Evolutionary conservation across 2,329 filamentous ascomycete genomes (phyloP).

Genomic region (Pseudocercospora pini-densiflorae): DNA sequence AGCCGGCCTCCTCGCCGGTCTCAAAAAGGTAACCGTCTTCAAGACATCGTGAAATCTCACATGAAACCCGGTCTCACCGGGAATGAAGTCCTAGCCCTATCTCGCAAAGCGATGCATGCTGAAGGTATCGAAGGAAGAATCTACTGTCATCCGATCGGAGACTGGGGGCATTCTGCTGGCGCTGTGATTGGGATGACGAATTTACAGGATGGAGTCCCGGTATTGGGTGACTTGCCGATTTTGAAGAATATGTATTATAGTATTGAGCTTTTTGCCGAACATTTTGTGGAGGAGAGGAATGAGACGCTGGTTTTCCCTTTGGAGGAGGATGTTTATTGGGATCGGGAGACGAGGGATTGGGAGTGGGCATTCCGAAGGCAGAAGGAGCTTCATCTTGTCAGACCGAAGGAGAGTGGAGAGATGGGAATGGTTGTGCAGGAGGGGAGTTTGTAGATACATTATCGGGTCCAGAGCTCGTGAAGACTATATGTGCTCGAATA

Average conservation of each 20-base stretch:
- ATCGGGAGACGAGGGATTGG: slow-evolving; percentile 19
- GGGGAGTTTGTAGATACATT: neutral
- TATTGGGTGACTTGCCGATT: slow-evolving; percentile 27
- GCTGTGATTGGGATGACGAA: slow-evolving; percentile 30
- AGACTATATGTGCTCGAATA: too few species aligned
- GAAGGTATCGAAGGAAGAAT: slow-evolving; percentile 24
- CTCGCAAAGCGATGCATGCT: slow-evolving; percentile 14
- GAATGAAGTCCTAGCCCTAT: slow-evolving; percentile 22
- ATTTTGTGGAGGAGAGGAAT: slow-evolving; percentile 25
- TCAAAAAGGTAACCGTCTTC: slow-evolving; percentile 25
- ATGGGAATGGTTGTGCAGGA: slow-evolving; percentile 1
- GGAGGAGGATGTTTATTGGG: slow-evolving; percentile 33
- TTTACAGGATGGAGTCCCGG: slow-evolving; percentile 26
- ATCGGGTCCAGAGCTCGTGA: too few species aligned
- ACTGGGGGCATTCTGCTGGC: slow-evolving; percentile 30
- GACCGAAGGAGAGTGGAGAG: neutral
- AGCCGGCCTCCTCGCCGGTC: slow-evolving; percentile 18
- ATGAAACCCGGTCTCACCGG: slow-evolving; percentile 25
- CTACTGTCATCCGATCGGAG: slow-evolving; percentile 30
- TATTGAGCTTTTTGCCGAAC: slow-evolving; percentile 28
- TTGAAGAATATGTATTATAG: slow-evolving; percentile 28
- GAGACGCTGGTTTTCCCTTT: slow-evolving; percentile 24
- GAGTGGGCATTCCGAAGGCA: slow-evolving; percentile 31
- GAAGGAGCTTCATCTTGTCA: slow-evolving; percentile 28
- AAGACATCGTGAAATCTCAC: slow-evolving; percentile 27